Evolutionary conservation across 2,329 filamentous ascomycete species (phyloP), one percentile per base, ranked within the genome.

Genomic region (Cytospora piceicola): DNA sequence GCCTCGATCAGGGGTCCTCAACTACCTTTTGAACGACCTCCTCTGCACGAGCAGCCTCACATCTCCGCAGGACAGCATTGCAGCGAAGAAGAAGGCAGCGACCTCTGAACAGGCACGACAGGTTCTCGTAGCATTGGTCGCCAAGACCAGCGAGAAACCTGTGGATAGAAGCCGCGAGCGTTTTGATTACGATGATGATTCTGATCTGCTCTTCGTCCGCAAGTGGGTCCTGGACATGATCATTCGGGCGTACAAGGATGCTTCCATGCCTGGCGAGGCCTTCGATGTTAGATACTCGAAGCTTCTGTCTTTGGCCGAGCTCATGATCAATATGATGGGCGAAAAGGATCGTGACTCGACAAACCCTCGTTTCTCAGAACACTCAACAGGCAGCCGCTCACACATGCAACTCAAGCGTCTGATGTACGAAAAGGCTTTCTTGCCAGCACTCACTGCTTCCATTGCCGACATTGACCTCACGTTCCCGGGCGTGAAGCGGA

Each of bases 391-490:
- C 54, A 74, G 76, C 29, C 81, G 83, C 53, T 94, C 93, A 9
- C 90, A 94, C 69, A 89, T 90, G 72, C 93, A 97, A 73, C 85
- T 99, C 71, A 90, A 92, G 39, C 92, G 93, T 70, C 88, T 97
- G 67, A 99, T 99, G 95, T 98, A 96, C 72, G 95, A 99, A 79
- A 99, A 98, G 80, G 93, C 96, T 64, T 97, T 95, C 75, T 89
- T 98, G 68, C 87, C 91, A 29, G 91, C 94, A 57, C 80, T 99
- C 66, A 98, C 95, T 2, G 87, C 89, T 15, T 96, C 96, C 0
- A 94, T 99, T 71, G 93, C 95, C 22, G 96, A 99, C 72, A 90
- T 99, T 67, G 95, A 97, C 75, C 86, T 99, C 68, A 96, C 96
- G 71, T 97, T 96, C 77, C 94, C 94, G 0, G 90, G 92, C 30